A percentile compares a stretch with the other conserved stretches of the same genome.
Evolutionary conservation across 192 early-diverging fungal genomes (phyloP).

Genomic region (Backusella australiensis): DNA sequence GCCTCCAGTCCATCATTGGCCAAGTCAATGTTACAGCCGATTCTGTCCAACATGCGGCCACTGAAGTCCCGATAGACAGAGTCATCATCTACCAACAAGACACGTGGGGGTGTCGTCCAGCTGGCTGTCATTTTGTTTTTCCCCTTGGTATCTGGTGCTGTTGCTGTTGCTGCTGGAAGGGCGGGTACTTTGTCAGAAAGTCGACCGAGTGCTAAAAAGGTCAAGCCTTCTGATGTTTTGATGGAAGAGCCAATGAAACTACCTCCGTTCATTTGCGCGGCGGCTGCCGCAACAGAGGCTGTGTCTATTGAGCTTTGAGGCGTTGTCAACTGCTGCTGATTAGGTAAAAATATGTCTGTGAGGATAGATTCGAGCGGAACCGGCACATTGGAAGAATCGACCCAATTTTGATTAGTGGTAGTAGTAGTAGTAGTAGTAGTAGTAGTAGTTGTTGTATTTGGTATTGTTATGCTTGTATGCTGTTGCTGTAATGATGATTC

Average conservation of each 20-base stretch:
- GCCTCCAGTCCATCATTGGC: constrained; percentile 70
- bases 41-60: constrained; percentile 54
- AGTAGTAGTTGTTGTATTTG: neutral
- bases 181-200: neutral
- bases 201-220: constrained; percentile 12
- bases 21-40: constrained; percentile 68
- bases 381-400: neutral
- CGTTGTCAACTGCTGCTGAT: neutral
- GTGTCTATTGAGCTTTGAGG: constrained; percentile 11
- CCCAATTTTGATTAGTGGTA: neutral
- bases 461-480: neutral
- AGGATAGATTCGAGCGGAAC: constrained; percentile 4
- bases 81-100: constrained; percentile 74
- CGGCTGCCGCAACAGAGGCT: constrained; percentile 17
- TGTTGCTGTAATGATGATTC: neutral
- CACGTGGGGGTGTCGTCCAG: constrained; percentile 37
- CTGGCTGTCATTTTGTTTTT: constrained; percentile 9
- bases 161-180: neutral
- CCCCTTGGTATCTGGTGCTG: neutral
- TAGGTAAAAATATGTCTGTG: constrained; percentile 4
- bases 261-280: constrained; percentile 20
- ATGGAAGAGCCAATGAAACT: constrained; percentile 17
- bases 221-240: constrained; percentile 17
- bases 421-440: neutral
- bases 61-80: constrained; percentile 54